Base-by-base conservation (phyloP, 371 early-diverging fungal genomes). In the Lichtheimia hyalospora region DNA sequence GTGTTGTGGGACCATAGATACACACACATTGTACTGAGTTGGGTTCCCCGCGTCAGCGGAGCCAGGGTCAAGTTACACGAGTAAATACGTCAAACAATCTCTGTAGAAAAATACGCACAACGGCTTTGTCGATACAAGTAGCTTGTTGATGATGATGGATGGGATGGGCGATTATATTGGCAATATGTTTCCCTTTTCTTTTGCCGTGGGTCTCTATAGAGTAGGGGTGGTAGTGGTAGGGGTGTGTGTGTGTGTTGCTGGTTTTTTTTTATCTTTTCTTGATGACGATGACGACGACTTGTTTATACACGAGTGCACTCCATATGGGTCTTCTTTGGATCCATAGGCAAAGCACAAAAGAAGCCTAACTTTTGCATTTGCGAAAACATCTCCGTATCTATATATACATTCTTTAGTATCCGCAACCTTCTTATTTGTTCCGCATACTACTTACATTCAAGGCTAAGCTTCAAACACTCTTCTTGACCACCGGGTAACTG, bases 331-430 rank as follows among this genome's bases (percentile, higher is more conserved):
- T 75, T 62, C n/a, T 64, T 77, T 16, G 84, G 84, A 50, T 83
- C 84, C 74, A 75, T 79, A 21, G 81, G 81, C 52, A 83, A 65
- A 41, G 79, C 73, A 66, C 84, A 83, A 61, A 81, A 83, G 57
- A 81, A 83, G 56, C 79, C 84, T 50, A 83, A 69, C 55, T 81
- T 75, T 69, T 83, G 84, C 81, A 83, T 83, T 72, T 79, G 67
- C 23, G 71, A 63, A 58, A 83, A 83, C 84, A 83, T 83, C 65
- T 77, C 65, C 28, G 74, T 67, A 64, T 72, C 81, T 81, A 57
- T 21, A 13, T 49, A 7, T 3, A 8, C 10, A 34, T 10, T 34
- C 7, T 49, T n/a, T 21, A n/a, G 18, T 20, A 13, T 52, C 23
- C 27, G 46, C 21, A n/a, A 24, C 28, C 28, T 16, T 14, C 3